phyloP scores from a whole-genome alignment of 441 rosid genomes.

The Capsella rubella region DNA sequence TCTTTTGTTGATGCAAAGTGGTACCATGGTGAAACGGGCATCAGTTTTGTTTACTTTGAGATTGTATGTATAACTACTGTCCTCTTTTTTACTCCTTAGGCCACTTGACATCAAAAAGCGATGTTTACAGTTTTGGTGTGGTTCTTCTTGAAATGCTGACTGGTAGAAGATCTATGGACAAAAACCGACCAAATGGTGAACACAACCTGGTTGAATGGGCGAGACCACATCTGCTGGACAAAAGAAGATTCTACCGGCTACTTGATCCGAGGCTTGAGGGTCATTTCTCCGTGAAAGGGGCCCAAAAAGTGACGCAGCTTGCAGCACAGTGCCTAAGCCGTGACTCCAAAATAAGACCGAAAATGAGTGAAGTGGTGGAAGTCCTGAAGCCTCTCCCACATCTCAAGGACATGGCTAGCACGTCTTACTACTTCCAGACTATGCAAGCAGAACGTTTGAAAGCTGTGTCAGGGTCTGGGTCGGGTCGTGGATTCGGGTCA shows the following conservation, averaged over 20 bases:
- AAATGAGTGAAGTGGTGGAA: slow-evolving; percentile 70
- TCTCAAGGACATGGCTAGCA: slow-evolving; percentile 74
- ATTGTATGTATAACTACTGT: not conserved
- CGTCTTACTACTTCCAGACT: slow-evolving; percentile 70
- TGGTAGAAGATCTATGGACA: slow-evolving; percentile 77
- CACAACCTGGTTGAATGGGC: slow-evolving; percentile 82
- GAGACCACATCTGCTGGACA: slow-evolving; percentile 70
- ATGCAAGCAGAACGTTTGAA: slow-evolving; percentile 61
- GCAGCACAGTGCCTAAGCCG: slow-evolving; percentile 75
- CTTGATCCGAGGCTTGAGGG: slow-evolving; percentile 79
- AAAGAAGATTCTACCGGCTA: slow-evolving; percentile 60
- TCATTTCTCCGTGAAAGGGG: slow-evolving; percentile 71
- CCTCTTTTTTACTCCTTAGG: slow-evolving; percentile 42
- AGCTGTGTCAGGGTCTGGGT: slow-evolving; percentile 64
- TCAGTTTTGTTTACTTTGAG: slow-evolving; percentile 5
- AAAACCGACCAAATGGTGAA: slow-evolving; percentile 73
- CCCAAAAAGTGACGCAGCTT: slow-evolving; percentile 66
- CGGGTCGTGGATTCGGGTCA: slow-evolving; percentile 58
- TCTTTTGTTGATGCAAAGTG: not conserved
- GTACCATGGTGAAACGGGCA: not conserved
- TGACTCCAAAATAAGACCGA: slow-evolving; percentile 68
- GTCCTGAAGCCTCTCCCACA: slow-evolving; percentile 64
- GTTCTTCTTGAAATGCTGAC: slow-evolving; percentile 79
- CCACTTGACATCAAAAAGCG: slow-evolving; percentile 77
- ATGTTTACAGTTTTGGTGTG: slow-evolving; percentile 76